Conservation (phyloP, 148 eudicot genomes). For the Rhododendron vialii region DNA sequence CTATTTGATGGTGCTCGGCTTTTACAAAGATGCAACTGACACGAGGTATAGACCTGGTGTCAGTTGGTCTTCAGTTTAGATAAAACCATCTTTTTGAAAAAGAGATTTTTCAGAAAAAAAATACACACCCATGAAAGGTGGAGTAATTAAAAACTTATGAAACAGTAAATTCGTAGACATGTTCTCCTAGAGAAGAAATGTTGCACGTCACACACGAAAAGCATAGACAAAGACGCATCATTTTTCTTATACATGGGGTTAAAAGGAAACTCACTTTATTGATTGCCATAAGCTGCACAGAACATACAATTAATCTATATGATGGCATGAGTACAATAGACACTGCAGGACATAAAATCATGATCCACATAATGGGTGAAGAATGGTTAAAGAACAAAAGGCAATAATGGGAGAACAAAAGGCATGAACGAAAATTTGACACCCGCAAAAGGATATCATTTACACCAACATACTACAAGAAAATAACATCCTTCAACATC, state of each 20-base stretch:
- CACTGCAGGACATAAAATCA: background rate
- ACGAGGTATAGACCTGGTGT: constrained; percentile 2
- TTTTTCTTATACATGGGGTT: background rate
- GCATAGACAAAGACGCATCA: background rate
- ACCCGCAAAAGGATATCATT: background rate
- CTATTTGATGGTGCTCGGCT: background rate
- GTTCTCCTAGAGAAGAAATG: background rate
- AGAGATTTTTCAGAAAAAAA: constrained; percentile 3
- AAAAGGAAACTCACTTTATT: background rate
- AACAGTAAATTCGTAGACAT: background rate
- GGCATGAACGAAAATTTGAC: background rate
- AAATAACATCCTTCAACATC: background rate
- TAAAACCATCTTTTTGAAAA: background rate
- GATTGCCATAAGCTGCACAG: background rate
- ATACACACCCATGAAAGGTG: background rate
- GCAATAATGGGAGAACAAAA: background rate
- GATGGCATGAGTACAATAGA: background rate
- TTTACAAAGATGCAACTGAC: constrained; percentile 10
- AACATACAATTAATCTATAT: background rate
- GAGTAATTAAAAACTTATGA: background rate
- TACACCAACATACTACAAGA: background rate
- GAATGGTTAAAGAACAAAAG: background rate
- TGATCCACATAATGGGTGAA: background rate
- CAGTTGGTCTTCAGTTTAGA: background rate
- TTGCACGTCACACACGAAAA: background rate